phyloP scores from a whole-genome alignment of 345 rosid genomes.

The Aquilaria malaccensis region DNA sequence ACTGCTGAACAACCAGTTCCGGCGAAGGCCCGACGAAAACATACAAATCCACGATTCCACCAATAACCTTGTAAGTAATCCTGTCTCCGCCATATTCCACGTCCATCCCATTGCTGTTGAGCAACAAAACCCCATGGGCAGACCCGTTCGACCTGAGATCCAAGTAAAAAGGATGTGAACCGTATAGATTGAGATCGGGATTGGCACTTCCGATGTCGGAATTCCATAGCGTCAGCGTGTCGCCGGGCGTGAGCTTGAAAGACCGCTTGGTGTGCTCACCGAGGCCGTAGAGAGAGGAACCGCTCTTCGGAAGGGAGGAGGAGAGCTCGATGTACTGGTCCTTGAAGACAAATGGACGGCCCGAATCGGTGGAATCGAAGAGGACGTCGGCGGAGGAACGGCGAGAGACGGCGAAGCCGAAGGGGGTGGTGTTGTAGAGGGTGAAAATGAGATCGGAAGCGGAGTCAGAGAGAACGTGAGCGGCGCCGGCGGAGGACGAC shows the following conservation, averaged over 20 bases:
- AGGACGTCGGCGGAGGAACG: slow-evolving; percentile 57
- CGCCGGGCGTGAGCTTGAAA: slow-evolving; percentile 28
- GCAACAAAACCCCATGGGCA: slow-evolving; percentile 53
- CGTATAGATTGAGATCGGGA: slow-evolving; percentile 52
- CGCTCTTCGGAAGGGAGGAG: slow-evolving; percentile 38
- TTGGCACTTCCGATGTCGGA: slow-evolving; percentile 30
- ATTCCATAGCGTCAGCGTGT: slow-evolving; percentile 54
- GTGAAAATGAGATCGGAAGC: slow-evolving; percentile 50
- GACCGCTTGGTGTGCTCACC: slow-evolving; percentile 71
- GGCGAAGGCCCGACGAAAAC: slow-evolving; percentile 54
- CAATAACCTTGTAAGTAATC: slow-evolving; percentile 55
- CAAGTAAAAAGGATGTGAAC: slow-evolving; percentile 71
- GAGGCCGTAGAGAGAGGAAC: slow-evolving; percentile 56
- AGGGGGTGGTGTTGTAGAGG: slow-evolving; percentile 49
- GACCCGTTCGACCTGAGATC: slow-evolving; percentile 52
- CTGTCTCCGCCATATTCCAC: slow-evolving; percentile 41
- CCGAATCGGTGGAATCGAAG: slow-evolving; percentile 38
- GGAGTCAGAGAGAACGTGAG: slow-evolving; percentile 16
- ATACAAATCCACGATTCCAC: slow-evolving; percentile 61
- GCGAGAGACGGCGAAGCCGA: slow-evolving; percentile 53
- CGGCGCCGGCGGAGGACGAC: not conserved
- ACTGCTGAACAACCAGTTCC: slow-evolving; percentile 50
- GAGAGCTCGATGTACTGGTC: slow-evolving; percentile 69
- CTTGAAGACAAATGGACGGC: slow-evolving; percentile 47
- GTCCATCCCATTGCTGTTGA: slow-evolving; percentile 77